These are phyloP conservation scores for Solanum megistacrolobum DNA, from an alignment of 257 asterid species.

Conservation along the genomic window DNA sequence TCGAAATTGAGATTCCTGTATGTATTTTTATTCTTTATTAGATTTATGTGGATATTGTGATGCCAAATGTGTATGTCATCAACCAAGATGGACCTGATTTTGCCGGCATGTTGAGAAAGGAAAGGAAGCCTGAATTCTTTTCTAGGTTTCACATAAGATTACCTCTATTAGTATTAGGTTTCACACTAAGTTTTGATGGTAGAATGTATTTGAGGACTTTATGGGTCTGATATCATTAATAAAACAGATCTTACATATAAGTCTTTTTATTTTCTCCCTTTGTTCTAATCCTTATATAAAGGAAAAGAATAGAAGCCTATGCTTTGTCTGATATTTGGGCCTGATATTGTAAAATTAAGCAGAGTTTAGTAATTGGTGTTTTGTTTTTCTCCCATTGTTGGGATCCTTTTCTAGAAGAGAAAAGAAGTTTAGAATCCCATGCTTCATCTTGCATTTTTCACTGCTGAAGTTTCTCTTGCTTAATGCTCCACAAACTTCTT, in stretches of 20 bases:
- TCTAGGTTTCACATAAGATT: not conserved
- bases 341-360: not conserved
- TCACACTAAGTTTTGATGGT: not conserved
- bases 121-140: not conserved
- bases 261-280: not conserved
- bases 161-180: not conserved
- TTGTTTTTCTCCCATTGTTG: not conserved
- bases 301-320: not conserved
- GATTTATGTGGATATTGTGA: not conserved
- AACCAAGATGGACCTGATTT: not conserved
- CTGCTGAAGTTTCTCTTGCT: not conserved
- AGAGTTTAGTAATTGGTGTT: not conserved
- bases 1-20: constrained; percentile 87
- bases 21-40: constrained; percentile 27
- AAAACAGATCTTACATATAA: not conserved
- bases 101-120: not conserved
- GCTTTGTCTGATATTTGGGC: not conserved
- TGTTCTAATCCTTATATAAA: not conserved
- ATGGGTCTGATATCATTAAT: not conserved
- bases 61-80: not conserved
- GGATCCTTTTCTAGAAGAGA: not conserved
- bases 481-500: not conserved
- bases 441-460: not conserved
- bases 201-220: not conserved
- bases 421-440: not conserved